Evolutionary conservation across 225 moss, liverwort and hornwort species (phyloP), one percentile per base, ranked within the genome.

Genomic region (Lunularia cruciata): DNA sequence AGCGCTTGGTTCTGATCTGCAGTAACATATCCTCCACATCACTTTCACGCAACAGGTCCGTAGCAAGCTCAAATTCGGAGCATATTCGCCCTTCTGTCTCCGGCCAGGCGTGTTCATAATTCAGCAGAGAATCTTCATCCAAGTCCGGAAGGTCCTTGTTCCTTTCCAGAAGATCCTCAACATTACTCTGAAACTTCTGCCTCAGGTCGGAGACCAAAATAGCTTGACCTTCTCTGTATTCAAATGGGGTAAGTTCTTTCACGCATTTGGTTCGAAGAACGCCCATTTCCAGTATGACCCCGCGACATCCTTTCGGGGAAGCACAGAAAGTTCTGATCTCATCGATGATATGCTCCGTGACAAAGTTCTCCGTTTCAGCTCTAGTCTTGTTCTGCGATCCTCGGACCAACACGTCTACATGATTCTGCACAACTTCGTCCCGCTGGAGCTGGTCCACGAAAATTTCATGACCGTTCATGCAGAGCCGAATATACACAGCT

Each of bases 331-430:
- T 15, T 0, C 13, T 6, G 4, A 65, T 6, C n/a, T 46, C 45
- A 3, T 65, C 30, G 4, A 65, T 15, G 8, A 65, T 47, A n/a
- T 65, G 63, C 18, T 45, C 16, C 13, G 6, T 6, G 15, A 64
- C n/a, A 12, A 3, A 64, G 0, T 64, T 8, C 16, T 42, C 40
- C 0, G 27, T 9, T 0, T 1, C 22, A n/a, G 42, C 46, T 14
- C 27, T 23, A 46, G 43, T 6, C 13, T 65, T 45, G 11, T 15
- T 0, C 7, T 28, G 5, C 0, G 45, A 65, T 12, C 43, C 40
- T 9, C 47, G 27, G 3, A 65, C 64, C 45, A 65, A 23, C 28
- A 65, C 13, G 32, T 47, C 62, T 13, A 63, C 34, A 40, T 63
- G 62, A 15, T 20, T 63, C n/a, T 23, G 5, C 2, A 8, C 23